Percentiles rank a stretch among this genome's conserved stretches.
Evolutionary conservation across 1,284 basidiomycete genomes (phyloP).

Genomic region (Boletus semigastroideus): DNA sequence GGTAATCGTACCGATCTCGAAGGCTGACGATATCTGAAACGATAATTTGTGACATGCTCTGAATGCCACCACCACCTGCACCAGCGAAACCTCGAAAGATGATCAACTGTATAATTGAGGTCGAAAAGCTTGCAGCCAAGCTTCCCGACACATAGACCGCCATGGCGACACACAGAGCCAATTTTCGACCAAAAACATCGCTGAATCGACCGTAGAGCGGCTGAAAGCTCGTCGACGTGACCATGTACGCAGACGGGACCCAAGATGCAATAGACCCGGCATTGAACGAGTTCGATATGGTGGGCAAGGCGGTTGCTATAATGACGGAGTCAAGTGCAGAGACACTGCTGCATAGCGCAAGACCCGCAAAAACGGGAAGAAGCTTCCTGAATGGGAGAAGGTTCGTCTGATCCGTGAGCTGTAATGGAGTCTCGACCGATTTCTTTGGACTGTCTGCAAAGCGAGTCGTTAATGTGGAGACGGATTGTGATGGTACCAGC

Average conservation of each 20-base stretch:
- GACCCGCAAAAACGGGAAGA: slow-evolving; percentile 58
- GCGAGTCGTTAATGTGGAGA: slow-evolving; percentile 8
- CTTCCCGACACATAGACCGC: slow-evolving; percentile 63
- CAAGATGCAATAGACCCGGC: slow-evolving; percentile 66
- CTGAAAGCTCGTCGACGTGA: slow-evolving; percentile 68
- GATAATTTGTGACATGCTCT: slow-evolving; percentile 65
- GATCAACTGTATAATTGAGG: slow-evolving; percentile 69
- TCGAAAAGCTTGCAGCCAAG: slow-evolving; percentile 57
- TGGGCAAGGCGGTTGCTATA: slow-evolving; percentile 69
- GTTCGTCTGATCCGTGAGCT: slow-evolving; percentile 75
- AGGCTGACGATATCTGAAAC: slow-evolving; percentile 65
- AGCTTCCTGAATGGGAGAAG: slow-evolving; percentile 69
- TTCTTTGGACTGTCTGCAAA: slow-evolving; percentile 1
- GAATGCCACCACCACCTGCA: slow-evolving; percentile 65
- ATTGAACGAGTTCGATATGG: slow-evolving; percentile 66
- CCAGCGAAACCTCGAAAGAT: slow-evolving; percentile 70
- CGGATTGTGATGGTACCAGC: slow-evolving; percentile 6
- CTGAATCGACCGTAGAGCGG: slow-evolving; percentile 65
- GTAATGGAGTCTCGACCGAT: slow-evolving; percentile 3
- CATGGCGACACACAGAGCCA: slow-evolving; percentile 58
- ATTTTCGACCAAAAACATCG: slow-evolving; percentile 78
- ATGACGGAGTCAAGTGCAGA: slow-evolving; percentile 62
- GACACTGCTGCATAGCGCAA: slow-evolving; percentile 59
- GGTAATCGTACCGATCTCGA: slow-evolving; percentile 46
- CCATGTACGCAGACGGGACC: slow-evolving; percentile 67